Evolutionary conservation across 345 rosid genomes (phyloP).

Genomic region (Brassica juncea): DNA sequence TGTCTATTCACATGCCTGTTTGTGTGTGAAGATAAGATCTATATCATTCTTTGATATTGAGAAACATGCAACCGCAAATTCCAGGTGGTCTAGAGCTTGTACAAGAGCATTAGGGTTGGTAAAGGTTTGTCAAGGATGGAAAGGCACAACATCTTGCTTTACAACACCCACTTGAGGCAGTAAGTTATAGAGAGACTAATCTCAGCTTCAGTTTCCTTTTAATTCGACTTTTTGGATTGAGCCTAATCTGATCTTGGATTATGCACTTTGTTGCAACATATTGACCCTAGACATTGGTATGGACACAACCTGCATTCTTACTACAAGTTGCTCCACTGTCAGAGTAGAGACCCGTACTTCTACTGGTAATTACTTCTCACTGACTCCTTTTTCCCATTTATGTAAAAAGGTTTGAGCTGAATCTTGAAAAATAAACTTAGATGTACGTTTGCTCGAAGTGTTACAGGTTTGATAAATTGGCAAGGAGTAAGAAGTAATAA

Average conservation of each 20-base stretch:
- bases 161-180: conserved; percentile 96
- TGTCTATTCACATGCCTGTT: not conserved
- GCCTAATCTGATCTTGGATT: conserved; percentile 19
- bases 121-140: conserved; percentile 90
- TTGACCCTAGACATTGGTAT: conserved; percentile 90
- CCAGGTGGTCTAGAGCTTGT: not conserved
- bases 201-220: not conserved
- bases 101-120: conserved; percentile 43
- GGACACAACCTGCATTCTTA: conserved; percentile 92
- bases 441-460: not conserved
- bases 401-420: not conserved
- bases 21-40: not conserved
- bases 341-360: conserved; percentile 92
- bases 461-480: not conserved
- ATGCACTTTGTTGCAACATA: conserved; percentile 47
- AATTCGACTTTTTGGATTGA: not conserved
- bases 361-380: conserved; percentile 65
- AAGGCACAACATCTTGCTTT: conserved; percentile 76
- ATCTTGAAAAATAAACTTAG: not conserved
- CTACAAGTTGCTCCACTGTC: conserved; percentile 77
- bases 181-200: not conserved
- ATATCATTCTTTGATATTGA: not conserved
- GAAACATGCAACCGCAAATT: not conserved
- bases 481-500: not conserved
- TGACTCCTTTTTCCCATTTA: not conserved